Conservation (phyloP, 1,284 basidiomycete genomes). For the Ganoderma multipileum region DNA sequence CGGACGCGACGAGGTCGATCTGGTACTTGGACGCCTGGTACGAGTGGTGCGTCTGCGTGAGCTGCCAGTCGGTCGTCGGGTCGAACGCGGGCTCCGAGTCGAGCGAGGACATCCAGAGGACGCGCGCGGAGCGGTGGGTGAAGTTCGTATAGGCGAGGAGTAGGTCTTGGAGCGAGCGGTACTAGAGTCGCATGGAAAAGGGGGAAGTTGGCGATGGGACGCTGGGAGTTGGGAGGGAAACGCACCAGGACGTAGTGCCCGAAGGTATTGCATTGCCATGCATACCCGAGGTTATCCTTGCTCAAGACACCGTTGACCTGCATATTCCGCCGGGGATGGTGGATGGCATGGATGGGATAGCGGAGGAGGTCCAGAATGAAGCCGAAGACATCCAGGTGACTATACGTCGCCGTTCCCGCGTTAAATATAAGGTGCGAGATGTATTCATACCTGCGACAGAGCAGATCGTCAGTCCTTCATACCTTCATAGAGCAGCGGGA, state of each 20-base stretch:
- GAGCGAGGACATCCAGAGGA: constrained; percentile 85
- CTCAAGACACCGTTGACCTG: constrained; percentile 72
- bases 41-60: constrained; percentile 62
- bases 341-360: constrained; percentile 56
- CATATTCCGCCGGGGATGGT: constrained; percentile 65
- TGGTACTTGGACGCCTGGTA: constrained; percentile 86
- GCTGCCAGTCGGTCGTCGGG: constrained; percentile 80
- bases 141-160: constrained; percentile 48
- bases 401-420: constrained; percentile 77
- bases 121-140: constrained; percentile 52
- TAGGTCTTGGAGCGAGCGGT: constrained; percentile 60
- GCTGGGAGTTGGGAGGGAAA: constrained; percentile 21
- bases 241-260: constrained; percentile 84
- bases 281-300: constrained; percentile 77
- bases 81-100: constrained; percentile 69
- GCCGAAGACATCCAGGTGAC: constrained; percentile 60
- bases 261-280: constrained; percentile 90
- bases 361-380: constrained; percentile 60
- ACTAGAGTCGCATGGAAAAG: constrained; percentile 46
- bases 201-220: neutral
- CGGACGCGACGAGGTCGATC: constrained; percentile 74
- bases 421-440: constrained; percentile 86
- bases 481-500: neutral
- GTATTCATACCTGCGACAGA: constrained; percentile 71
- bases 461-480: neutral